Base-by-base conservation (phyloP, 768 basidiomycete species). In the Amanita inopinata region DNA sequence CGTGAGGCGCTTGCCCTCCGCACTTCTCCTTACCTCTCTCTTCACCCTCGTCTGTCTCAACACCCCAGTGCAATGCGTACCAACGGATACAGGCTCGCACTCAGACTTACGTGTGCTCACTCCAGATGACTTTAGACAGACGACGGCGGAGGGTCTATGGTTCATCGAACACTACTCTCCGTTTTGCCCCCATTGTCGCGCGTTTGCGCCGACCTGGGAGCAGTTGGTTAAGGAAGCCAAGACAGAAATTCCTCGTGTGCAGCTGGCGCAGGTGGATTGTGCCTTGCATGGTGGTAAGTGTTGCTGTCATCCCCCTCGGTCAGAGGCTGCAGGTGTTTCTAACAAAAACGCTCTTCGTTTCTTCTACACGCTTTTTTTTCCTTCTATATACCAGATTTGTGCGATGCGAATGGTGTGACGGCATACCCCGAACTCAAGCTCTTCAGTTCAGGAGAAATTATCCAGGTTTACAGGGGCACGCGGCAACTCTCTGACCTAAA, bases 151-250 rank as follows among this genome's bases (percentile, higher is more conserved):
- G 0, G 85, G 83, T n/a, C 62, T 78, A 3, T 86, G 81, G 82
- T 78, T 93, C 46, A 66, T 94, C 37, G 90, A 94, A 52, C 83
- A 86, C 59, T 96, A 77, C 57, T 91, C 87, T 1, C 92, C 92
- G 0, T 82, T 80, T 54, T 96, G 92, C 52, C 56, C 60, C 3
- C 91, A 94, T 55, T 96, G 91, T 60, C 68, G 70, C 23, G 57
- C 63, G 0, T 94, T 96, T 51, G 79, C 77, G 7, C 83, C 91
- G 0, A 89, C 81, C 19, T 96, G 92, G 90, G 67, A 78, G 32
- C 61, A 78, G 36, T 65, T 94, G 5, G 77, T 75, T 4, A 59
- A 64, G 11, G 66, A 77, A 23, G 67, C 67, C 20, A 63, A 69
- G 61, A 65, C 53, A 46, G 71, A 68, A 60, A 60, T 59, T 11